Evolutionary conservation across 2,329 filamentous ascomycete species (phyloP).

Genomic region (Ophiosphaerella narmari): DNA sequence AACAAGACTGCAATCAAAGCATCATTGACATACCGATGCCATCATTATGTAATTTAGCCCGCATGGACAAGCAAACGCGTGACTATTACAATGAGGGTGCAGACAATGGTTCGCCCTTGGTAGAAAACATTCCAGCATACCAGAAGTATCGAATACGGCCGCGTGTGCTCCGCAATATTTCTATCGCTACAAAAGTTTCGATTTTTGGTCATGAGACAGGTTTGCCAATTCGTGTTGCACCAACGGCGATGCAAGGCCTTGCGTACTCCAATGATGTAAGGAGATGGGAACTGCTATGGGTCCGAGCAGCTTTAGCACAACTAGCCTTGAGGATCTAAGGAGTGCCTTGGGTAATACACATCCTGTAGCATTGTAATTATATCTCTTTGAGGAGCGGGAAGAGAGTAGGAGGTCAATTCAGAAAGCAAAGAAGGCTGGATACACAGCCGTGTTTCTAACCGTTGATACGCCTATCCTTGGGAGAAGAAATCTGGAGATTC

Average conservation of each 20-base stretch:
- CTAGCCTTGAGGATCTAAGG: conserved; percentile 51
- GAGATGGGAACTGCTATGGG: conserved; percentile 45
- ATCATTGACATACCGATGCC: conserved; percentile 2
- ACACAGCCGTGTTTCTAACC: conserved; percentile 31
- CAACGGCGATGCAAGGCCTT: conserved; percentile 50
- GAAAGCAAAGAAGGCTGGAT: conserved; percentile 30
- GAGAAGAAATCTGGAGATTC: conserved; percentile 26
- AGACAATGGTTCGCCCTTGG: conserved; percentile 26
- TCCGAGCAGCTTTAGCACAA: conserved; percentile 47
- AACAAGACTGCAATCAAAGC: not conserved
- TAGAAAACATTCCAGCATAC: conserved; percentile 35
- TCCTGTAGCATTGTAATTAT: conserved; percentile 46
- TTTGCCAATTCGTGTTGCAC: conserved; percentile 50
- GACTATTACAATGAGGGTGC: conserved; percentile 37
- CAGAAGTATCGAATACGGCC: conserved; percentile 38
- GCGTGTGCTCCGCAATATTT: conserved; percentile 48
- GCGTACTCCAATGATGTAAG: conserved; percentile 50
- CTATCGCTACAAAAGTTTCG: conserved; percentile 42
- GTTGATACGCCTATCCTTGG: conserved; percentile 33
- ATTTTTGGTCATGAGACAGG: conserved; percentile 24
- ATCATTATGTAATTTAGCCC: not conserved
- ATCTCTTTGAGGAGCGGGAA: conserved; percentile 46
- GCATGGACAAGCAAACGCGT: conserved; percentile 39
- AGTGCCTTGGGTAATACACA: conserved; percentile 47
- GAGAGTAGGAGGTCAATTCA: conserved; percentile 25